Evolutionary conservation across 2,329 filamentous ascomycete genomes (phyloP), one percentile per base, ranked within the genome.

Genomic region (Beauveria asiatica): DNA sequence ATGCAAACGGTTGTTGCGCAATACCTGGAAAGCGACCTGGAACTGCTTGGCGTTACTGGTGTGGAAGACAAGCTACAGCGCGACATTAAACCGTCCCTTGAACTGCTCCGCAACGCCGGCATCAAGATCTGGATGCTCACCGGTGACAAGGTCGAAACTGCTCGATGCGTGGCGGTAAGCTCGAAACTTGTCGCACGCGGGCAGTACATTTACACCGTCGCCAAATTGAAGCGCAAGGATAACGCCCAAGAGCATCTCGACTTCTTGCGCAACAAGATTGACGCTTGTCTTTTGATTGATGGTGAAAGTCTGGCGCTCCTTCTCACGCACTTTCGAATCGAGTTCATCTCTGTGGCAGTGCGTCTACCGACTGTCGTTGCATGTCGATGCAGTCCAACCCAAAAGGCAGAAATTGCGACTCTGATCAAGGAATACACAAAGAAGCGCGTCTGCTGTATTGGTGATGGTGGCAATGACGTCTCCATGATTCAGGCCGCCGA

Each of bases 81-180:
- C 64, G 92, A 97, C 69, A 94, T 99, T 69, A 99, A 97, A 72
- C 89, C 93, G 1, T 96, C 92, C 0, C 80, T 99, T 6, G 95
- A 99, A 73, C 83, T 99, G 5, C 83, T 99, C 57, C 90, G 94
- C 65, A 99, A 99, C 68, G 94, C 94, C 0, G 94, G 94, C 27
- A 94, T 99, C 75, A 97, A 97, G 74, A 97, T 99, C 55, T 99
- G 94, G 94, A 99, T 99, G 94, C 80, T 99, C 71, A 99, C 94
- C 0, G 94, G 94, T 51, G 94, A 99, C 79, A 99, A 99, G 75
- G 90, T 99, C 3, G 94, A 99, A 75, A 99, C 94, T 16, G 94
- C 94, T 17, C 87, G 94, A 41, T 99, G 94, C 73, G 93, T 99
- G 13, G 95, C 94, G 2, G 89, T 99, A 48, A 95, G 89, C 69